phyloP scores from a whole-genome alignment of 305 asterid species.

The Fraxinus floribunda region DNA sequence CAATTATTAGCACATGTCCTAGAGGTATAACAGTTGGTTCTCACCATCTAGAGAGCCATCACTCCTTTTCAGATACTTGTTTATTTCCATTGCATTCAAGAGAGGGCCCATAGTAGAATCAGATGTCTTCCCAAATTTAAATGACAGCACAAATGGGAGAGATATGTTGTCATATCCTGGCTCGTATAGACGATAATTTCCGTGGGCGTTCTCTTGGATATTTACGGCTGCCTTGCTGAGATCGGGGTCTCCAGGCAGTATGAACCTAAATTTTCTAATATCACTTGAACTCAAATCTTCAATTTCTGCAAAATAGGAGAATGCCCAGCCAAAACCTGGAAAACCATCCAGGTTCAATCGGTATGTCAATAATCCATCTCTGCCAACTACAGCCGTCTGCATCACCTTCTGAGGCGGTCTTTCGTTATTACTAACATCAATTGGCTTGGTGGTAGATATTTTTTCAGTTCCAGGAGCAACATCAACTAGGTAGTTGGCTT shows the following conservation, averaged over 20 bases:
- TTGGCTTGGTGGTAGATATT: slow-evolving; percentile 67
- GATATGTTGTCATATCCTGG: slow-evolving; percentile 83
- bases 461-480: slow-evolving; percentile 90
- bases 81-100: slow-evolving; percentile 90
- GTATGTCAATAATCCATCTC: slow-evolving; percentile 80
- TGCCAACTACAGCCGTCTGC: slow-evolving; percentile 99
- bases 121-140: slow-evolving; percentile 69
- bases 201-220: slow-evolving; percentile 94
- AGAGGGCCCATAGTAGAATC: slow-evolving; percentile 93
- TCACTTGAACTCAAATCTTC: slow-evolving; percentile 66
- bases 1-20: background rate
- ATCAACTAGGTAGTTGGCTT: slow-evolving; percentile 93
- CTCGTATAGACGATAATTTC: slow-evolving; percentile 80
- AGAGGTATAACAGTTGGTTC: slow-evolving; percentile 16
- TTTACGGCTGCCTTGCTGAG: slow-evolving; percentile 76
- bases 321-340: slow-evolving; percentile 94
- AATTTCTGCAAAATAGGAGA: slow-evolving; percentile 83
- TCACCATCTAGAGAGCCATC: slow-evolving; percentile 89
- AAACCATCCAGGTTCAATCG: slow-evolving; percentile 94
- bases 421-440: slow-evolving; percentile 58
- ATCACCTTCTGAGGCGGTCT: slow-evolving; percentile 87
- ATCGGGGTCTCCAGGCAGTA: slow-evolving; percentile 69
- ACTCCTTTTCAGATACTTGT: slow-evolving; percentile 62
- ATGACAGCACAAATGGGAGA: slow-evolving; percentile 79
- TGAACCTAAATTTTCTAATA: slow-evolving; percentile 67